These are phyloP conservation scores for Solanum neorickii DNA, from an alignment of 257 asterid genomes.

Conservation along the genomic window DNA sequence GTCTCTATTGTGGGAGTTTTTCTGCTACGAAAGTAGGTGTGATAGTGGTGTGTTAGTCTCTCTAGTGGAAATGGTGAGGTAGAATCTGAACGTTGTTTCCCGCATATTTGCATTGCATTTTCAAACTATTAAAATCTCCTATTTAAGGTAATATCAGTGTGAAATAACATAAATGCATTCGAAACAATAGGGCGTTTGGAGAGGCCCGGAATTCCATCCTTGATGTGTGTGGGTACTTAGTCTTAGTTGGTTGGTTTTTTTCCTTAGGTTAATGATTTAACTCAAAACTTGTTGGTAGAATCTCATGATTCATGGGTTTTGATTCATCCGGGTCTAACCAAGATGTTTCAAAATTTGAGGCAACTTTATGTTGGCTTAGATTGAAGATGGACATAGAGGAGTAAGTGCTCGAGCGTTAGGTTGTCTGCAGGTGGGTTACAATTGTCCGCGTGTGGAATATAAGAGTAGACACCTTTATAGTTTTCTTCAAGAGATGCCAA, in stretches of 20 bases:
- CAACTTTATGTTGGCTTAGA: not conserved
- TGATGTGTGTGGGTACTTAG: not conserved
- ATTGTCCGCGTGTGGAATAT: no score
- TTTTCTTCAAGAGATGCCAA: no score
- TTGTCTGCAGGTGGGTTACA: no score
- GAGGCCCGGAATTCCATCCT: fast-evolving
- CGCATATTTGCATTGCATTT: not conserved
- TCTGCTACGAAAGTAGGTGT: fast-evolving
- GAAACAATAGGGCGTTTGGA: not conserved
- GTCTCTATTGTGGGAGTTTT: no score
- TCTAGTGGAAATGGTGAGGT: not conserved
- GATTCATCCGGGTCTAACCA: not conserved
- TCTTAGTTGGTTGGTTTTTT: no score
- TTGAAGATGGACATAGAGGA: not conserved
- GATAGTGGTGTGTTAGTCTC: not conserved
- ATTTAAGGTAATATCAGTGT: not conserved
- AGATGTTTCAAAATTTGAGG: not conserved
- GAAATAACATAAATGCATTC: not conserved
- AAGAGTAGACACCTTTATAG: no score
- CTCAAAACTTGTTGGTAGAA: no score
- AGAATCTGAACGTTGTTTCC: no score
- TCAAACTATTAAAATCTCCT: no score
- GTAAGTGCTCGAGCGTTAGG: no score
- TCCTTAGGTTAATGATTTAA: not conserved
- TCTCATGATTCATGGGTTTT: no score